Base-by-base conservation (phyloP, 495 filamentous ascomycete species). In the Terfezia boudieri region DNA sequence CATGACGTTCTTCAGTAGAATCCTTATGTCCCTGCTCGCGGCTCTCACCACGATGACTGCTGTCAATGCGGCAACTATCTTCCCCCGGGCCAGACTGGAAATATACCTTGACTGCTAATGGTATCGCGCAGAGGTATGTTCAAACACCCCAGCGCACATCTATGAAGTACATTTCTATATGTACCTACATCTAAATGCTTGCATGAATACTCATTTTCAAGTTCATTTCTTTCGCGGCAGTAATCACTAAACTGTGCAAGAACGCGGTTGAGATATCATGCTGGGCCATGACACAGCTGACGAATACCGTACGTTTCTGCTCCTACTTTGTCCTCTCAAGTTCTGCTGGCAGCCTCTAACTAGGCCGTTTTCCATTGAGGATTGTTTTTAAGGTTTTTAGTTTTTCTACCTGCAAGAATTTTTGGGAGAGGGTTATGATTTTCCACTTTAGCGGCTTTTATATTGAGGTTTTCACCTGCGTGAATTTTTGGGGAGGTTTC, bases 171-270 rank as follows among this genome's bases (percentile, higher is more conserved):
- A 11, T 10, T 2, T 14, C 12, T 35, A 26, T 46, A 46, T 46
- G 54, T 54, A 51, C 5, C 2, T 23, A 37, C 35, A 52, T 37
- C 51, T 5, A 9, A 46, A 8, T 10, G 8, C 11, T 10, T 14
- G 49, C 12, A 36, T 6, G 35, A 51, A 62, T 14, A 66, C 49
- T n/a, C 54, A 46, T 46, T 38, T 50, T n/a, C 58, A 26, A 74
- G 70, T 78, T 78, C 61, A 74, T 76, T 54, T 67, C 73, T 16
- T 76, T 74, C 61, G 73, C 71, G 48, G 75, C 75, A 37, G 67
- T 69, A 22, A 68, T 78, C 59, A 76, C 75, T 50, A 78, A 77
- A 55, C 70, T 78, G 41, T 74, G 72, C 58, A 75, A 73, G 62
- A 68, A 74, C 55, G 74, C 75, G 54, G 61, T 72, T 32, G 73